Evolutionary conservation across 345 rosid genomes (phyloP), one percentile per base, ranked within the genome.

Genomic region (Brassica rapa): DNA sequence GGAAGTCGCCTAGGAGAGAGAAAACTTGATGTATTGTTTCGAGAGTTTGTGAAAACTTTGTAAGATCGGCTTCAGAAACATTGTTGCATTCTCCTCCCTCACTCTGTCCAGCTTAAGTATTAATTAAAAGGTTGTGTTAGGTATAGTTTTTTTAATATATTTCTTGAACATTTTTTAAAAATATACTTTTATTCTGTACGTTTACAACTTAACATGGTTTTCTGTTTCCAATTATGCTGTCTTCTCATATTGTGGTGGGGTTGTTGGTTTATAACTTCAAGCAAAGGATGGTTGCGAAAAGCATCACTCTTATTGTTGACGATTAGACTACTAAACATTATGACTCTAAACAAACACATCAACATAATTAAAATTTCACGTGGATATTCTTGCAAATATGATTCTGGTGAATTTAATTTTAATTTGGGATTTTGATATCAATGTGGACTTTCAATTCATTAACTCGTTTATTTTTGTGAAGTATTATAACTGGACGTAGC

Each of bases 231-330:
- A 7, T 53, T 15, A 53, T 53, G 60, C 4, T 53, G 60, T 53
- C 56, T 51, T 51, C 56, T n/a, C 19, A n/a, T n/a, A 51, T 51
- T 51, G 56, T 51, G 56, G 56, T 51, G 56, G 60, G 60, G 60
- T 53, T 53, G 60, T 53, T 53, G 60, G 24, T 53, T 53, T 16
- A 53, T 16, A 53, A 7, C 8, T 53, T 15, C 60, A 53, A 53
- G 60, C 60, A 53, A 53, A 53, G 24, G 24, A 15, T 53, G 60
- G 56, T n/a, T 51, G 56, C 15, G 56, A 53, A 15, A 53, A 53
- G 60, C 59, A 53, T 53, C 60, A 53, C 24, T 16, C 60, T 16
- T 53, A 53, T 53, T 16, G 24, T 16, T 53, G 60, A 5, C 24
- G 60, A 53, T 53, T 53, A 53, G 24, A 53, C 60, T 53, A 53